Evolutionary conservation across 805 yeast genomes (phyloP).

Genomic region (Myxozyma sirexii): DNA sequence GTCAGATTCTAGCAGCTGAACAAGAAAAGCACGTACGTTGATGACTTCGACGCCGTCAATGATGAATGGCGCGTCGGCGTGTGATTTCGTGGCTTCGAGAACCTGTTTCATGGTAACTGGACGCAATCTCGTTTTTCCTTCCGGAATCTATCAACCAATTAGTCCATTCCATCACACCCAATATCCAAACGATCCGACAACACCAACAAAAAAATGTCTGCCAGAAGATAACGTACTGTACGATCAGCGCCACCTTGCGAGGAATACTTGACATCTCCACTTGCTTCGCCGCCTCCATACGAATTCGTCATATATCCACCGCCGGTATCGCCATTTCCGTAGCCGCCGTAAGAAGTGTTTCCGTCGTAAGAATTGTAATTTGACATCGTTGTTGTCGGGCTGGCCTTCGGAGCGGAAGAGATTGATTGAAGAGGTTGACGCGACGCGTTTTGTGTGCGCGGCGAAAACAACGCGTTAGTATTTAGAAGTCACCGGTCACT

Average conservation of each 20-base stretch:
- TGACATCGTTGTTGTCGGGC: neutral
- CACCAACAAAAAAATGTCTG: neutral
- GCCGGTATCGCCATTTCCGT: conserved; percentile 19
- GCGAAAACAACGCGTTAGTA: too few relatives aligned
- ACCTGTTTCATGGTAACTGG: conserved; percentile 71
- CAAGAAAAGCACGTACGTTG: conserved; percentile 9
- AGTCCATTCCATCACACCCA: too few relatives aligned
- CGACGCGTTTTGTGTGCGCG: neutral
- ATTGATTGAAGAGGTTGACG: neutral
- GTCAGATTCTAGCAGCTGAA: too few relatives aligned
- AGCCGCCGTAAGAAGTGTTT: conserved; percentile 4
- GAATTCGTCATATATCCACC: conserved; percentile 18
- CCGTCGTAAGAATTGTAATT: conserved; percentile 10
- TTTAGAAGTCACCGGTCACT: too few relatives aligned
- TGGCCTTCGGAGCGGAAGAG: neutral
- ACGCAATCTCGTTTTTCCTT: conserved; percentile 34
- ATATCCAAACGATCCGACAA: too few relatives aligned
- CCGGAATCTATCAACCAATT: conserved; percentile 17
- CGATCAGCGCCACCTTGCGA: conserved; percentile 25
- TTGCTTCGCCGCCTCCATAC: conserved; percentile 16
- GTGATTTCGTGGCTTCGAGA: conserved; percentile 53
- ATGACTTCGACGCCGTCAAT: conserved; percentile 52
- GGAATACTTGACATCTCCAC: conserved; percentile 8
- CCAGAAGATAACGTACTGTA: conserved; percentile 10
- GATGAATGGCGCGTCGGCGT: conserved; percentile 57